A percentile compares a stretch with the other conserved stretches of the same genome.
Evolutionary conservation across 257 asterid genomes (phyloP).

Genomic region (Cordia subcordata): DNA sequence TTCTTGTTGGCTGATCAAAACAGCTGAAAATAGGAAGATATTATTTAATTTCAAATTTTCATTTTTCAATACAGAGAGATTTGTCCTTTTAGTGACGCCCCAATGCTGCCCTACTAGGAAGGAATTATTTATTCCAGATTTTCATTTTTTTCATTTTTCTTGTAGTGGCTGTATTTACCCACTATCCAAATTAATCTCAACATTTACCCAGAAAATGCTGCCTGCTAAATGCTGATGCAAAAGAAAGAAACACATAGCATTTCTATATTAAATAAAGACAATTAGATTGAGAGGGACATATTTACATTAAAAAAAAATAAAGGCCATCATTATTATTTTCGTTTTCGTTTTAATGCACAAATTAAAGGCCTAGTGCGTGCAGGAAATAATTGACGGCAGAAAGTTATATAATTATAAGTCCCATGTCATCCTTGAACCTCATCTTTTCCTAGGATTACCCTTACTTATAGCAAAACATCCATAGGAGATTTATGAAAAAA

Average conservation of each 20-base stretch:
- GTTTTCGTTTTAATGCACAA: no score
- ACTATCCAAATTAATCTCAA: conserved; percentile 11
- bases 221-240: conserved; percentile 9
- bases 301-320: neutral
- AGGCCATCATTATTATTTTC: no score
- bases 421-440: no score
- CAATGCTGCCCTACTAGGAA: no score
- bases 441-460: no score
- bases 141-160: no score
- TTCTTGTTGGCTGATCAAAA: conserved; percentile 6
- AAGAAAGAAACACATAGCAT: conserved; percentile 2
- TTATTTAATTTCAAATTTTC: conserved; percentile 12
- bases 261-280: neutral
- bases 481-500: no score
- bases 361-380: no score
- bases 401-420: no score
- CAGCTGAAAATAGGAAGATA: neutral
- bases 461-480: no score
- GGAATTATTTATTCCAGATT: conserved; percentile 7
- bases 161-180: conserved; percentile 20
- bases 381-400: no score
- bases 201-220: neutral
- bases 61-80: no score
- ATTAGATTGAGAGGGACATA: neutral
- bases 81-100: neutral